Evolutionary conservation across 441 rosid species (phyloP), one percentile per base, ranked within the genome.

Genomic region (Populus hybrid): DNA sequence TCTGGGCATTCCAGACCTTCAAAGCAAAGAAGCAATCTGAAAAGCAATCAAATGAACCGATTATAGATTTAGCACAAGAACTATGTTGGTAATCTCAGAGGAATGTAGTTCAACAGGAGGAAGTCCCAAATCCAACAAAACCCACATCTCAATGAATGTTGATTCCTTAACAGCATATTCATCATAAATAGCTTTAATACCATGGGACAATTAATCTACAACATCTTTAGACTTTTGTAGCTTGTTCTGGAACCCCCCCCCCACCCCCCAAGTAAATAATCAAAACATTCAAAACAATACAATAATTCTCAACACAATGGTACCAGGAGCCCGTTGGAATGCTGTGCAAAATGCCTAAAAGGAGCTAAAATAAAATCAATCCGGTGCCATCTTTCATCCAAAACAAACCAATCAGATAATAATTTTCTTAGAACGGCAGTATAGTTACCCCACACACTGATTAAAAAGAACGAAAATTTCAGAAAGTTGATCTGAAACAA

Each of bases 1-100:
- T 92, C 86, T 97, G 99, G 71, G 96, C 98, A 85, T 97, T 97
- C 98, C 98, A 97, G 4, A 92, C 99, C 85, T 95, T 95, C 85
- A 95, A 85, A 24, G 99, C 95, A 65, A 95, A 95, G 88, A 91
- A 92, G 81, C 99, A 95, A 88, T 91, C 99, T 94, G 86, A 79
- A 77, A 72, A 81, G 78, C 64, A 80, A 57, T 46, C 76, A 61
- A 73, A 73, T 40, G 59, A 23, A 61, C 20, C 26, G 24, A n/a
- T 26, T 28, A 66, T 36, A 9, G 14, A 26, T 35, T 53, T 78
- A 42, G 70, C 28, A 73, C 5, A 21, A 69, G 6, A 74, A 26
- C 40, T 67, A 57, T 59, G 57, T 16, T 11, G 40, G 35, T 23
- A 1, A 70, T 36, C 28, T 67, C 10, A 67, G 20, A 4, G 12